Base-by-base conservation (phyloP, 345 rosid species). In the Jatropha curcas region DNA sequence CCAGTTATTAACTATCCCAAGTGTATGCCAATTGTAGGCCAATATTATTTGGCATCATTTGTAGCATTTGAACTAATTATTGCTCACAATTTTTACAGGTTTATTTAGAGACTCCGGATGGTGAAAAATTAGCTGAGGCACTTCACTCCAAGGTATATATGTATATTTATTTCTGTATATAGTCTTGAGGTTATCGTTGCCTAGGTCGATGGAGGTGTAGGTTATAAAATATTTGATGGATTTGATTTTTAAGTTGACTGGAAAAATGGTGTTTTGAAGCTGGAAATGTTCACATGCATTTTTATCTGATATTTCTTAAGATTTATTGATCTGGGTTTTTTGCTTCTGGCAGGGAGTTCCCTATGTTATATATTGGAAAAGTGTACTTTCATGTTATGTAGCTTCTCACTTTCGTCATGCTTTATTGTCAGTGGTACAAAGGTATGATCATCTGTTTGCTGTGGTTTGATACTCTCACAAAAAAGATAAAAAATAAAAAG, bases 341-440 rank as follows among this genome's bases (percentile, higher is more conserved):
- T 80, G 50, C 56, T 41, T 63, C 58, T 76, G 70, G 77, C 91
- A 94, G 98, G 99, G 99, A 60, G 87, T 91, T 79, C 89, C 93
- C 48, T 88, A 91, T 67, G 91, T 93, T 75, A 88, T 95, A 74
- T 89, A 88, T 74, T 95, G 99, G 99, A 83, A 83, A 82, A 73
- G 68, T 67, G 45, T 83, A 41, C 76, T 88, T 75, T 85, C 99
- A 5, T 77, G 52, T 63, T 88, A 86, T 80, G 89, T 83, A 52
- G 92, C 94, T 73, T 82, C 88, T 72, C 99, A 95, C 86, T 95
- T 95, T 79, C 91, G 88, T 55, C 94, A 87, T 72, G 94, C 97
- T 71, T 79, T 95, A 63, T 85, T 91, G 27, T 91, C 98, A 20
- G 87, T 92, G 67, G 73, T 92, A 70, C 94, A 88, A 76, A 91